phyloP scores from a whole-genome alignment of 768 basidiomycete species.

The Collybiopsis luxurians region DNA sequence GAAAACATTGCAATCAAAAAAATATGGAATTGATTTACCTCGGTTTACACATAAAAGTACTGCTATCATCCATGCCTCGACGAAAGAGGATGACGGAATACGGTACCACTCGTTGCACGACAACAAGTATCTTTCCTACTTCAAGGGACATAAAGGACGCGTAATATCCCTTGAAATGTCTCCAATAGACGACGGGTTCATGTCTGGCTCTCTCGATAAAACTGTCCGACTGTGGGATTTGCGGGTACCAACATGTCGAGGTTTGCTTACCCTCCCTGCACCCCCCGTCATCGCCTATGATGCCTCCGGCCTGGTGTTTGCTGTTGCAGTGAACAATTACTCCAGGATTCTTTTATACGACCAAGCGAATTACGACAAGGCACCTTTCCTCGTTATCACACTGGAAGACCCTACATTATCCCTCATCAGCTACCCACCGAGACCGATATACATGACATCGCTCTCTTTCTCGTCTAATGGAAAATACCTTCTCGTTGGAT shows the following conservation, averaged over 20 bases:
- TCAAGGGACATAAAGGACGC: conserved; percentile 87
- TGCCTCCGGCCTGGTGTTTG: conserved; percentile 78
- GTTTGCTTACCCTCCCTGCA: conserved; percentile 71
- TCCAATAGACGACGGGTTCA: conserved; percentile 91
- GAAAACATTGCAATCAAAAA: conserved; percentile 87
- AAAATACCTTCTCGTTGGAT: conserved; percentile 87
- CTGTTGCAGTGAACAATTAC: conserved; percentile 80
- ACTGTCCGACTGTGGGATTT: conserved; percentile 97
- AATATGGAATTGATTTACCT: conserved; percentile 94
- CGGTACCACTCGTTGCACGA: conserved; percentile 95
- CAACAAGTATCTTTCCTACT: conserved; percentile 95
- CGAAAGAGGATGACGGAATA: conserved; percentile 93
- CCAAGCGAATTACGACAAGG: conserved; percentile 83
- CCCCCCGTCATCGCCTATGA: conserved; percentile 85
- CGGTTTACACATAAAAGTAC: conserved; percentile 92
- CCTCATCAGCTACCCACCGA: conserved; percentile 79
- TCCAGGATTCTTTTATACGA: conserved; percentile 85
- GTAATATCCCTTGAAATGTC: conserved; percentile 91
- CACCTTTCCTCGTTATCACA: conserved; percentile 81
- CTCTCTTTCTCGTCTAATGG: conserved; percentile 89
- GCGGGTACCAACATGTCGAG: conserved; percentile 73
- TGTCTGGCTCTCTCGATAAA: conserved; percentile 92
- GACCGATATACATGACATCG: conserved; percentile 88
- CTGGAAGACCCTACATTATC: conserved; percentile 79
- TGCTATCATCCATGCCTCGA: conserved; percentile 85